These are phyloP conservation scores for Arabidopsis lyrata DNA, from an alignment of 441 rosid species.

Conservation along the genomic window DNA sequence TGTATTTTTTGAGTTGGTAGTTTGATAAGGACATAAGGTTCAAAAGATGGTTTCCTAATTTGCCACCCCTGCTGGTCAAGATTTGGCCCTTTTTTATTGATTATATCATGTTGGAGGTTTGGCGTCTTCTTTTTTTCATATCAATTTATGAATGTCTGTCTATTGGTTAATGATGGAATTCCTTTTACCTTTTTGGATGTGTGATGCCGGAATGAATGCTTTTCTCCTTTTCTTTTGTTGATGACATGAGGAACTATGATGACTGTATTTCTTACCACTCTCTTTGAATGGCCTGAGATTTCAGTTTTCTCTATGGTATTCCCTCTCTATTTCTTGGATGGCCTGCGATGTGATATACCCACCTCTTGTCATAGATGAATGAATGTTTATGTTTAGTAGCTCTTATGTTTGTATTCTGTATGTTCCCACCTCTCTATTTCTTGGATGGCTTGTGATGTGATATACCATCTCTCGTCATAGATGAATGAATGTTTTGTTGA, in stretches of 20 bases:
- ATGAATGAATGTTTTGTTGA: slow-evolving; percentile 25
- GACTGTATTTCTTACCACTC: slow-evolving; percentile 31
- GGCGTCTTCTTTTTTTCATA: slow-evolving; percentile 1
- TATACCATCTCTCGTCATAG: slow-evolving; percentile 6
- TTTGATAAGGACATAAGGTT: slow-evolving; percentile 25
- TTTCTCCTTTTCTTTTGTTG: neutral
- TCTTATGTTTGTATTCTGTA: slow-evolving; percentile 30
- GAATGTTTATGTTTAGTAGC: slow-evolving; percentile 13
- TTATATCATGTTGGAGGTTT: slow-evolving; percentile 28
- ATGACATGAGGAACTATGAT: slow-evolving; percentile 23
- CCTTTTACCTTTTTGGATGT: slow-evolving; percentile 24
- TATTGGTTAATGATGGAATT: slow-evolving; percentile 32
- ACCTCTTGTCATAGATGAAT: slow-evolving; percentile 21
- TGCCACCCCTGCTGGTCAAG: slow-evolving; percentile 23
- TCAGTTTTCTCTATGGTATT: slow-evolving; percentile 30
- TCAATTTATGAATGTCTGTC: slow-evolving; percentile 30
- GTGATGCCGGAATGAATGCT: slow-evolving; percentile 30
- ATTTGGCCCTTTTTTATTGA: slow-evolving; percentile 15
- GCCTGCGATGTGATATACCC: slow-evolving; percentile 26
- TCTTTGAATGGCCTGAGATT: slow-evolving; percentile 39
- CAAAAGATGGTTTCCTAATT: slow-evolving; percentile 41
- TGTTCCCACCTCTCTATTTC: slow-evolving; percentile 28
- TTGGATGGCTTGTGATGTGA: slow-evolving; percentile 35
- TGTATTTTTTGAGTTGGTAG: slow-evolving; percentile 49
- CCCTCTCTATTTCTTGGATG: slow-evolving; percentile 27